These are phyloP conservation scores for Sporormia fimetaria DNA, from an alignment of 495 filamentous ascomycete species.

Conservation along the genomic window DNA sequence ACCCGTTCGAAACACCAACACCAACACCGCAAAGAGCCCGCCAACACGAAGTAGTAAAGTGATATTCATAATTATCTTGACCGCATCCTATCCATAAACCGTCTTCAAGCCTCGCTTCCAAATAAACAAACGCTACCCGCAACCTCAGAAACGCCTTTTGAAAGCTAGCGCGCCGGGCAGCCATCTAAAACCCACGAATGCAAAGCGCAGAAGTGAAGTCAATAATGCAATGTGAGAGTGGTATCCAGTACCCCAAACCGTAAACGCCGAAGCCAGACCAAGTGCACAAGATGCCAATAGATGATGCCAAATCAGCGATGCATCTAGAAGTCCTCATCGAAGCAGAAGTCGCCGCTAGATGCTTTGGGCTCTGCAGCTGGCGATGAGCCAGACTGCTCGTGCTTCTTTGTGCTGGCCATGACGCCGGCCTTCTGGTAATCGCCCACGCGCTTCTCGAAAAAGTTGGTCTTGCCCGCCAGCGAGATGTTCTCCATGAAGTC, in stretches of 20 bases:
- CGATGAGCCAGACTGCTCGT: conserved; percentile 37
- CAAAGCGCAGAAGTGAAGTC: no score
- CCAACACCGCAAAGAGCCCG: no score
- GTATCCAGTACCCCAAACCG: conserved; percentile 8
- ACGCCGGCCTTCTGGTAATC: conserved; percentile 99
- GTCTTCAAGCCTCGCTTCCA: no score
- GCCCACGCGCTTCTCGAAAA: conserved; percentile 99
- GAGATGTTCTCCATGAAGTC: conserved; percentile 99
- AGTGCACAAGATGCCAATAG: conserved; percentile 1
- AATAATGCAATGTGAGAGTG: no score
- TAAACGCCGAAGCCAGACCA: neutral
- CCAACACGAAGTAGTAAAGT: no score
- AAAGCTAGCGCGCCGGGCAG: no score
- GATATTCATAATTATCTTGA: no score
- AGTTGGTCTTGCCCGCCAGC: conserved; percentile 97
- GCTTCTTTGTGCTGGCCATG: conserved; percentile 87
- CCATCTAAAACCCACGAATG: no score
- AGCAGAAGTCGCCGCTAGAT: conserved; percentile 70
- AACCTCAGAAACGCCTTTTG: no score
- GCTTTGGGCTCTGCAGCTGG: conserved; percentile 36
- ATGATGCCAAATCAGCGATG: conserved; percentile 5
- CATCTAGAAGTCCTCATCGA: conserved; percentile 93
- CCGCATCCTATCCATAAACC: no score
- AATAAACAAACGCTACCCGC: no score
- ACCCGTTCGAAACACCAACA: no score